Conservation (phyloP, 2,329 filamentous ascomycete genomes). For the Cladorrhinum sp. region DNA sequence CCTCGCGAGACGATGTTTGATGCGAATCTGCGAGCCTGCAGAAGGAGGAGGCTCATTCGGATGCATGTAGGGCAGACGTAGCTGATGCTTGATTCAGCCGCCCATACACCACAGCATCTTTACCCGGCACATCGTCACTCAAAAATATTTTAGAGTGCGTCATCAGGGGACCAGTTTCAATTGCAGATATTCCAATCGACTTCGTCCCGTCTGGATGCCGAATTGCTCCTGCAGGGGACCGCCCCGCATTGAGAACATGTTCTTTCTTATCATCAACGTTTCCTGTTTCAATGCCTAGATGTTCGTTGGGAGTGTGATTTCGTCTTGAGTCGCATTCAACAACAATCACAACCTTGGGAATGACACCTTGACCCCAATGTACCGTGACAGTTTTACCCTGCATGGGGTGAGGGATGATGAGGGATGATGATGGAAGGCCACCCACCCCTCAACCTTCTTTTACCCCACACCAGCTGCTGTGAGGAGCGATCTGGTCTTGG, state of each 20-base stretch:
- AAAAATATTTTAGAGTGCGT: neutral
- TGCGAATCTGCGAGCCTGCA: neutral
- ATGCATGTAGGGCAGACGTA: too few relatives aligned
- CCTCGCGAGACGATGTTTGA: constrained; percentile 1
- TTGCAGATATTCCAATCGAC: neutral
- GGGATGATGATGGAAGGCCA: neutral
- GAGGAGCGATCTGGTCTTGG: constrained; percentile 1
- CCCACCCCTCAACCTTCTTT: neutral
- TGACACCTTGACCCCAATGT: neutral
- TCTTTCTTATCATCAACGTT: neutral
- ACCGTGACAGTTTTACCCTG: neutral
- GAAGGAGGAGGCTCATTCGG: neutral
- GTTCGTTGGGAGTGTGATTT: neutral
- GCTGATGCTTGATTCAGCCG: too few relatives aligned
- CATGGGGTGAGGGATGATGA: neutral
- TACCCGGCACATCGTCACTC: neutral
- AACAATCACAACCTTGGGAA: neutral
- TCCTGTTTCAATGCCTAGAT: neutral
- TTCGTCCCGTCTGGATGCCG: neutral
- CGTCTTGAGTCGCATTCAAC: neutral
- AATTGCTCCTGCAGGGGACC: neutral
- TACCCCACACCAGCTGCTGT: constrained; percentile 4
- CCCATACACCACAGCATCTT: neutral
- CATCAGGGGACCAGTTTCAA: too few relatives aligned
- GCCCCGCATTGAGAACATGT: neutral